Evolutionary conservation across 176 grass and related monocot species (phyloP).

Genomic region (Aegilops sharonensis): DNA sequence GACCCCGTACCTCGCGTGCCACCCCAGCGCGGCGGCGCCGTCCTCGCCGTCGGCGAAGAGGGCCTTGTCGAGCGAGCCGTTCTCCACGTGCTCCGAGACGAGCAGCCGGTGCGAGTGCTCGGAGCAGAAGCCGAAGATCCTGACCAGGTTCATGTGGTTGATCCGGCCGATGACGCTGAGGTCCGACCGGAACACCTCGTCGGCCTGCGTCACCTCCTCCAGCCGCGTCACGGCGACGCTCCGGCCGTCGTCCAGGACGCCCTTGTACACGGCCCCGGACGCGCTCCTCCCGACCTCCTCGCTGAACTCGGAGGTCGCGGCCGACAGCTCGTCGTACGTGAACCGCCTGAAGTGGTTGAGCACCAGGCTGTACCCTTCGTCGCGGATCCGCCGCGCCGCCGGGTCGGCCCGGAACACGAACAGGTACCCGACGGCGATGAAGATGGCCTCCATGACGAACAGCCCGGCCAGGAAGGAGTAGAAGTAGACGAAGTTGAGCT

Average conservation of each 20-base stretch:
- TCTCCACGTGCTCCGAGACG: slow-evolving; percentile 52
- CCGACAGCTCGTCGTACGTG: slow-evolving; percentile 54
- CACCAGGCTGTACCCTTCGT: slow-evolving; percentile 37
- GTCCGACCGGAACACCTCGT: slow-evolving; percentile 67
- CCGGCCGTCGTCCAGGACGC: slow-evolving; percentile 43
- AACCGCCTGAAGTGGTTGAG: slow-evolving; percentile 58
- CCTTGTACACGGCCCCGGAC: slow-evolving; percentile 58
- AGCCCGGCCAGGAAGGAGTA: slow-evolving; percentile 40
- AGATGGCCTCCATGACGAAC: slow-evolving; percentile 59
- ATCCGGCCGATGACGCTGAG: slow-evolving; percentile 65
- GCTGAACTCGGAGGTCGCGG: slow-evolving; percentile 41
- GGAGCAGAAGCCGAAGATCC: slow-evolving; percentile 57
- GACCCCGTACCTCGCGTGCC: slow-evolving; percentile 44
- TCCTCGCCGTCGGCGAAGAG: slow-evolving; percentile 27
- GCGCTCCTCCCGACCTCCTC: slow-evolving; percentile 43
- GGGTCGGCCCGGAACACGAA: slow-evolving; percentile 44
- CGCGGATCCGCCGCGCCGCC: neutral
- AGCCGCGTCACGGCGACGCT: slow-evolving; percentile 49
- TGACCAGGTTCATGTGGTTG: slow-evolving; percentile 68
- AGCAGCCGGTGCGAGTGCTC: slow-evolving; percentile 49
- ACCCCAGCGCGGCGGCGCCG: neutral
- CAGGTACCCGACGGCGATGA: slow-evolving; percentile 46
- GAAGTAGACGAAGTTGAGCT: slow-evolving; percentile 52
- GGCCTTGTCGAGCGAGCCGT: slow-evolving; percentile 50
- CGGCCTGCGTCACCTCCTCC: slow-evolving; percentile 40